Percentiles rank a stretch among this genome's conserved stretches.
phyloP scores from a whole-genome alignment of 768 basidiomycete genomes.

The Tricholomella constricta region DNA sequence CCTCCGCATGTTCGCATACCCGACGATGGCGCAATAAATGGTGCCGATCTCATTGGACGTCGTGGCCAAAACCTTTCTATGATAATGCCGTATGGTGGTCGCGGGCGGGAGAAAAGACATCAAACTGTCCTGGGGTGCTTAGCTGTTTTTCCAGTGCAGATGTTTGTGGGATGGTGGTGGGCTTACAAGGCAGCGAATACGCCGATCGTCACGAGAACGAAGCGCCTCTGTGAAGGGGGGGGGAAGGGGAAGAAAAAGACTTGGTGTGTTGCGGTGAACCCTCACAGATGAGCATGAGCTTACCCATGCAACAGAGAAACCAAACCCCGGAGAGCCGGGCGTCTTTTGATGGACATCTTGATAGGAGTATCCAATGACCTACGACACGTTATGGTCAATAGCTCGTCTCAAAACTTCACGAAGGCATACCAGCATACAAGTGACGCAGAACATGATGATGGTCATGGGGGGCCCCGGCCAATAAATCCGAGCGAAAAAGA shows the following conservation, averaged over 20 bases:
- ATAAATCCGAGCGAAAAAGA: conserved; percentile 72
- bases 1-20: conserved; percentile 61
- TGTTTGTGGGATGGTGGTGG: not conserved
- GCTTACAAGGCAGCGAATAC: conserved; percentile 78
- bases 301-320: conserved; percentile 75
- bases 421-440: conserved; percentile 55
- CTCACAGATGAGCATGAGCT: no score
- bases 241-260: not conserved
- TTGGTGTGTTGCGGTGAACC: no score
- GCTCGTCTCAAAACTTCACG: not conserved
- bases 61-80: conserved; percentile 69
- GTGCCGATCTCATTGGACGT: conserved; percentile 67
- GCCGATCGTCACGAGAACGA: conserved; percentile 69
- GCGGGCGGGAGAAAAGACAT: conserved; percentile 75
- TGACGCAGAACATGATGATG: conserved; percentile 70
- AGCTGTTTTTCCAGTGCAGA: not conserved
- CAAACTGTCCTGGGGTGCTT: conserved; percentile 40
- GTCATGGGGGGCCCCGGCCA: conserved; percentile 74
- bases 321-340: conserved; percentile 58
- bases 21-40: conserved; percentile 76
- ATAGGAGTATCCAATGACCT: conserved; percentile 79
- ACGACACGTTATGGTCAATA: not conserved
- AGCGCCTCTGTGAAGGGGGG: conserved; percentile 49
- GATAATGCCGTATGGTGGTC: conserved; percentile 72
- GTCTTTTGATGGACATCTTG: conserved; percentile 52